Evolutionary conservation across 148 eudicot species (phyloP).

Genomic region (Heliosperma pusillum): DNA sequence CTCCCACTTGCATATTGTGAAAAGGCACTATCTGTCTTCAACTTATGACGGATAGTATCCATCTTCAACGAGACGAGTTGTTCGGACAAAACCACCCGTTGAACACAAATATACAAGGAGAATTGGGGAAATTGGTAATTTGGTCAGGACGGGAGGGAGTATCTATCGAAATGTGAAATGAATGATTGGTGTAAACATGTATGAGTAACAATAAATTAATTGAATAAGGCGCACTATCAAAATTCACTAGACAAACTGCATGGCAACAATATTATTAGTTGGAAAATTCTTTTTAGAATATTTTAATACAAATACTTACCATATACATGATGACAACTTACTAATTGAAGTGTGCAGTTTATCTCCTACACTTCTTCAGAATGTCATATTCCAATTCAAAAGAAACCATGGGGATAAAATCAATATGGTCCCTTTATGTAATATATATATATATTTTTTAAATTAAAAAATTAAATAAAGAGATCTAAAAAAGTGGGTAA

Average conservation of each 20-base stretch:
- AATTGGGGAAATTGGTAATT: too few species aligned
- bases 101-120: too few species aligned
- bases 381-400: constrained; percentile 13
- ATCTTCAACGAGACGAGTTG: too few species aligned
- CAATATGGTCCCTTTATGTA: constrained; percentile 19
- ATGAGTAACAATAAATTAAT: too few species aligned
- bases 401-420: not conserved
- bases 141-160: too few species aligned
- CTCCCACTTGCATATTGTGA: too few species aligned
- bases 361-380: constrained; percentile 1
- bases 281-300: constrained; percentile 10
- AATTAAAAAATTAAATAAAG: not conserved
- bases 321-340: constrained; percentile 20
- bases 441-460: not conserved
- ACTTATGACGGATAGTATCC: too few species aligned
- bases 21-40: too few species aligned
- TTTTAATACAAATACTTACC: constrained; percentile 10
- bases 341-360: constrained; percentile 8
- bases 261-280: constrained; percentile 27
- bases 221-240: not conserved
- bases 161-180: too few species aligned
- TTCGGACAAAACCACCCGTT: too few species aligned
- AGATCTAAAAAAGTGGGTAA: constrained; percentile 10
- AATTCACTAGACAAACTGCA: constrained; percentile 24
- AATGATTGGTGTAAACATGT: too few species aligned